Percentiles rank a stretch among this genome's conserved stretches.
These are phyloP conservation scores for Fusarium pseudograminearum DNA, from an alignment of 2,329 filamentous ascomycete species.

Conservation along the genomic window DNA sequence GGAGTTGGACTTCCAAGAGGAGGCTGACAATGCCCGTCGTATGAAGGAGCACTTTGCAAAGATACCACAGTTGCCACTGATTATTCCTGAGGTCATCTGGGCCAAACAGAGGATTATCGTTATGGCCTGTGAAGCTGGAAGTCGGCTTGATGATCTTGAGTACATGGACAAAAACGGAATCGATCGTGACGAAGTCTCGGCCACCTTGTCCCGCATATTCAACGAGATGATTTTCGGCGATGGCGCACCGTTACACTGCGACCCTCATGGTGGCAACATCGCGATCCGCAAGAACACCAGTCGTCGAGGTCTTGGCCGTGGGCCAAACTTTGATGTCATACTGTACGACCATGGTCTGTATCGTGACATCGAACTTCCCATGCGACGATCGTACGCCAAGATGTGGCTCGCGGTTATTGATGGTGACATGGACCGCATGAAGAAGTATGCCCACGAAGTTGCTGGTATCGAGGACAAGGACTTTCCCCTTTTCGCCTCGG, in stretches of 20 bases:
- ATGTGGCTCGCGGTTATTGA: constrained; percentile 98
- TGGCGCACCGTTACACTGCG: constrained; percentile 90
- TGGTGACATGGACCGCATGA: constrained; percentile 86
- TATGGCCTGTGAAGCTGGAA: constrained; percentile 92
- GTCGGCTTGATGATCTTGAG: constrained; percentile 86
- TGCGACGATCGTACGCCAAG: constrained; percentile 91
- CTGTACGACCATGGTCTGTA: constrained; percentile 98
- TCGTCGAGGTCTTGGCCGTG: constrained; percentile 61
- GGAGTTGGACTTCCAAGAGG: constrained; percentile 89
- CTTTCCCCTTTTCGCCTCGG: constrained; percentile 94
- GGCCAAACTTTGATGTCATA: constrained; percentile 90
- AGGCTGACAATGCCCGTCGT: constrained; percentile 85
- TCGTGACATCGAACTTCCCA: constrained; percentile 82
- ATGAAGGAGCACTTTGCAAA: constrained; percentile 84
- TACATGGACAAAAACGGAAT: constrained; percentile 89
- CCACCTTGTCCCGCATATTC: constrained; percentile 90
- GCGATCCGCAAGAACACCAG: constrained; percentile 83
- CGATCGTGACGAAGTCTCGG: constrained; percentile 94
- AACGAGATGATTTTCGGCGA: constrained; percentile 99
- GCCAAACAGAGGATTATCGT: constrained; percentile 89
- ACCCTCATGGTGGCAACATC: constrained; percentile 96
- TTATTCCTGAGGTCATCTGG: constrained; percentile 92
- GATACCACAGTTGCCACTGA: constrained; percentile 79
- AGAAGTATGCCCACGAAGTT: constrained; percentile 87
- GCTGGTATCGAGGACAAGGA: constrained; percentile 89